Evolutionary conservation across 176 grass and related monocot species (phyloP).

Genomic region (Miscanthus lutarioriparius): DNA sequence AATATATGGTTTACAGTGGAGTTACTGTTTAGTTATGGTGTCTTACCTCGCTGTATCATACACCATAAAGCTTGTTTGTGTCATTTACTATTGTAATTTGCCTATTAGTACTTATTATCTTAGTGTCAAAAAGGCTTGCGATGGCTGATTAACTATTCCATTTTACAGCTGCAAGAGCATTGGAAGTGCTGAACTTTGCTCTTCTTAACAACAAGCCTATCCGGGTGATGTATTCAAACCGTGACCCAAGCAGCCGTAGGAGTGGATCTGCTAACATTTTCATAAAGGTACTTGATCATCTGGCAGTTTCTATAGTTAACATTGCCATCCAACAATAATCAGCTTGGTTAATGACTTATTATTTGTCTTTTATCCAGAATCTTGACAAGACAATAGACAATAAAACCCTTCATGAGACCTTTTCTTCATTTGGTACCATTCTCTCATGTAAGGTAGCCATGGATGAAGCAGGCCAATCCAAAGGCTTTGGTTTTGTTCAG

Average conservation of each 20-base stretch:
- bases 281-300: slow-evolving; percentile 61
- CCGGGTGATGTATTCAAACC: slow-evolving; percentile 80
- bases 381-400: slow-evolving; percentile 85
- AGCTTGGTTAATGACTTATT: background rate
- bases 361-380: slow-evolving; percentile 57
- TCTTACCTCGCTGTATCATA: background rate
- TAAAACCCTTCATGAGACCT: slow-evolving; percentile 77
- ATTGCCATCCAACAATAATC: slow-evolving; percentile 1
- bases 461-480: slow-evolving; percentile 72
- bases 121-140: background rate
- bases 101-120: background rate
- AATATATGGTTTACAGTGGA: no score
- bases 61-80: background rate
- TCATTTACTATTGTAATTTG: background rate
- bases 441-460: slow-evolving; percentile 76
- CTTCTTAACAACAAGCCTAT: slow-evolving; percentile 62
- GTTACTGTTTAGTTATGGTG: no score
- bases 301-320: background rate
- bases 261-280: slow-evolving; percentile 84
- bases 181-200: slow-evolving; percentile 71
- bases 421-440: slow-evolving; percentile 65
- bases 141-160: slow-evolving; percentile 16
- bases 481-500: slow-evolving; percentile 93
- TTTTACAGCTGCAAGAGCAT: slow-evolving; percentile 65
- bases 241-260: slow-evolving; percentile 71